Base-by-base conservation (phyloP, 2,329 filamentous ascomycete genomes). In the Calonectria naviculata region DNA sequence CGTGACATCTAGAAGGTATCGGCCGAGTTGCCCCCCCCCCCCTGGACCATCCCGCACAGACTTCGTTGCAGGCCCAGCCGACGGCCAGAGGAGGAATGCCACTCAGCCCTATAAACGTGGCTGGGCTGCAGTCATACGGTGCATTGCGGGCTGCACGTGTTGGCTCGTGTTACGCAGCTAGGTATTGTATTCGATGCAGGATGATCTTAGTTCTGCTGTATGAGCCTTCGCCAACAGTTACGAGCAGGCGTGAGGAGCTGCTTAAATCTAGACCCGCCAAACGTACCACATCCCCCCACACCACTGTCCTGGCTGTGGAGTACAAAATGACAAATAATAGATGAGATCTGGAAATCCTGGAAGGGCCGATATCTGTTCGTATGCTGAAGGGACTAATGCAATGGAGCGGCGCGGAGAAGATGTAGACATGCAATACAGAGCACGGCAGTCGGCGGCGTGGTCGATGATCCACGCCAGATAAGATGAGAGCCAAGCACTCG, bases 221-320 rank as follows among this genome's bases (percentile, higher is more conserved):
- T 60, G 56, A 60, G 54, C 52, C 52, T 34, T 67, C 47, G 42
- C 44, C 49, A 65, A 36, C 36, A 47, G 34, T 65, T 65, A 56
- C 54, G 44, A 52, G 42, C 54, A 65, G 46, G 52, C 19, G 60
- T 31, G 54, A 70, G 54, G 17, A 29, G 36, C 38, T 36, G 44
- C 44, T 54, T 56, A 56, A 63, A 54, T 63, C 63, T 56, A 66
- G 68, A 63, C 63, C 56, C 68, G 68, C 63, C 63, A 66, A 68
- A 66, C 68, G 68, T 70, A 70, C 68, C 68, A 70, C 56, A 63
- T 63, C 38, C 29, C 52, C 52, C 63, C 68, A 70, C 63, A 70
- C 62, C 52, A 41, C 46, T 56, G 63, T 28, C 63, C 68, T 49
- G 42, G 21, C 46, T 65, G 62, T 65, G 63, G 68, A 61, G 49